A percentile compares a stretch with the other conserved stretches of the same genome.
phyloP scores from a whole-genome alignment of 805 yeast genomes.

The Saturnispora gosingensis region DNA sequence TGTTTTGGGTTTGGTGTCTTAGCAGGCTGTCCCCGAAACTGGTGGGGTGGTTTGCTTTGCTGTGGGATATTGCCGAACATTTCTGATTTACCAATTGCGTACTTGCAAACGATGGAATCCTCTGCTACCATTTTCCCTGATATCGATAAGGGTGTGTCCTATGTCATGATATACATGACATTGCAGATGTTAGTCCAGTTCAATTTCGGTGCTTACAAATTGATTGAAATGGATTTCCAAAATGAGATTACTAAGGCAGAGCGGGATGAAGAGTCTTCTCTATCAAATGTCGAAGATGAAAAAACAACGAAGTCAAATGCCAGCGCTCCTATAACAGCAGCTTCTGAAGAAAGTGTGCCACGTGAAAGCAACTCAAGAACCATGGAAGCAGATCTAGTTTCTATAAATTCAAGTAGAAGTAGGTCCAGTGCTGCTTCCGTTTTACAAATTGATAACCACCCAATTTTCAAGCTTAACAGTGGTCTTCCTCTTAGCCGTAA shows the following conservation, averaged over 20 bases:
- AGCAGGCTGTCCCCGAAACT: constrained; percentile 53
- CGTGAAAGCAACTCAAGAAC: neutral
- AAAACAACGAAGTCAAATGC: neutral
- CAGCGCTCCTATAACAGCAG: neutral
- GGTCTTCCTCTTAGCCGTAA: neutral
- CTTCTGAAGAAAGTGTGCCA: neutral
- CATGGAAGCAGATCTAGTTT: neutral
- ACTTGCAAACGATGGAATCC: constrained; percentile 60
- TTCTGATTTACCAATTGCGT: constrained; percentile 80
- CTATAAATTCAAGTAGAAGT: neutral
- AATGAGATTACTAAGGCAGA: constrained; percentile 8
- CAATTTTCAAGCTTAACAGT: neutral
- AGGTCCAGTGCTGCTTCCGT: neutral
- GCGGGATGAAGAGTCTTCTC: neutral
- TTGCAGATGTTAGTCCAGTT: constrained; percentile 60
- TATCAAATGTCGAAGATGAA: neutral
- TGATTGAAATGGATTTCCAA: constrained; percentile 63
- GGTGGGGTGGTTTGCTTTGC: constrained; percentile 64
- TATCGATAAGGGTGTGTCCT: constrained; percentile 72
- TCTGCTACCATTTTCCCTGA: constrained; percentile 45
- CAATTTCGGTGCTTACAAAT: constrained; percentile 64
- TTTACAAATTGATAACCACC: neutral
- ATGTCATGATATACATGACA: constrained; percentile 70
- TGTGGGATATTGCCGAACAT: constrained; percentile 74
- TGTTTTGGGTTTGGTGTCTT: constrained; percentile 33